A percentile compares a stretch with the other conserved stretches of the same genome.
These are phyloP conservation scores for Zymoseptoria ardabiliae DNA, from an alignment of 2,329 filamentous ascomycete genomes.

Conservation along the genomic window DNA sequence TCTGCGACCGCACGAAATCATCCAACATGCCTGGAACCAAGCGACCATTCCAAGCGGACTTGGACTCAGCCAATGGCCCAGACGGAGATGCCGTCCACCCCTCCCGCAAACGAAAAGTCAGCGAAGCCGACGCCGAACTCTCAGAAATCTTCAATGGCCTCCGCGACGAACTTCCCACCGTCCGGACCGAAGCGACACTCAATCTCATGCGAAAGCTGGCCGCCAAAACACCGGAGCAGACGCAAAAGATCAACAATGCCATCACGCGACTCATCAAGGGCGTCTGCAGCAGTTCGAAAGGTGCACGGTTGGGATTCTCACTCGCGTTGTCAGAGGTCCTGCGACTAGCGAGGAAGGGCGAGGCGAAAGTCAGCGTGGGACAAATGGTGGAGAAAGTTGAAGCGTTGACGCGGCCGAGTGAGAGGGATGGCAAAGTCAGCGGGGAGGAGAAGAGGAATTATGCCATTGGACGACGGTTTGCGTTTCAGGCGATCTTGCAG, in stretches of 20 bases:
- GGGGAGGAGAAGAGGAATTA: constrained; percentile 79
- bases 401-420: constrained; percentile 41
- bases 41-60: constrained; percentile 15
- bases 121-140: constrained; percentile 36
- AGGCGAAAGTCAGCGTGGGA: constrained; percentile 7
- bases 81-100: constrained; percentile 21
- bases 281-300: constrained; percentile 82
- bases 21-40: constrained; percentile 20
- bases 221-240: constrained; percentile 30
- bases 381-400: constrained; percentile 46
- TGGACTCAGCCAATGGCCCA: background rate
- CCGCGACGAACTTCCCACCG: constrained; percentile 39
- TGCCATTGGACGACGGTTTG: constrained; percentile 78
- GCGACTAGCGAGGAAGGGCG: constrained; percentile 47
- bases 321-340: constrained; percentile 78
- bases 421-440: constrained; percentile 41
- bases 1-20: background rate
- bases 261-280: constrained; percentile 64
- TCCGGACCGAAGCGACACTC: constrained; percentile 39
- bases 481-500: constrained; percentile 76
- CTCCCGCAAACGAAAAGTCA: constrained; percentile 29
- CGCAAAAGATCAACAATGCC: constrained; percentile 33
- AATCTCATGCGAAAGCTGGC: constrained; percentile 38
- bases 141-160: constrained; percentile 42
- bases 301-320: constrained; percentile 80